Percentiles rank a stretch among this genome's conserved stretches.
Conservation (phyloP, 345 rosid genomes). For the Garcia nutans region DNA sequence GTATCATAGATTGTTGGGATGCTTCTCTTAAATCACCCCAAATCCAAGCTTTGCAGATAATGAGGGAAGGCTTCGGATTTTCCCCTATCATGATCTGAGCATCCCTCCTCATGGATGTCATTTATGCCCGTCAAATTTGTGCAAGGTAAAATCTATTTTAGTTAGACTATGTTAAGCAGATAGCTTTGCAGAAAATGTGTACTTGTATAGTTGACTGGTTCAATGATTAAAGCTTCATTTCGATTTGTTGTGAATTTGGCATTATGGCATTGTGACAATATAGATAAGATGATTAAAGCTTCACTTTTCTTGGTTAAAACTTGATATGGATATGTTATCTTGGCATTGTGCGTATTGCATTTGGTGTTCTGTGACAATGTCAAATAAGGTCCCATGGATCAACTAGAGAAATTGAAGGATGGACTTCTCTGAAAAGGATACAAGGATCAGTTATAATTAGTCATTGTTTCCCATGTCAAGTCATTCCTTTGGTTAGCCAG, state of each 20-base stretch:
- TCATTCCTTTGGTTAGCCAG: not conserved
- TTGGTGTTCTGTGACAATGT: not conserved
- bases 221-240: not conserved
- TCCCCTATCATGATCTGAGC: conserved; percentile 50
- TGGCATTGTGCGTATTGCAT: too few relatives aligned
- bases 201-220: not conserved
- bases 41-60: conserved; percentile 52
- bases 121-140: conserved; percentile 65
- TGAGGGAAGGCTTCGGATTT: conserved; percentile 55
- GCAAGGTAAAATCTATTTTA: conserved; percentile 52
- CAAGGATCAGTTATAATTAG: not conserved
- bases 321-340: not conserved
- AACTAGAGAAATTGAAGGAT: not conserved
- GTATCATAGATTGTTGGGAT: conserved; percentile 52
- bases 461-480: not conserved
- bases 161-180: not conserved
- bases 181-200: not conserved
- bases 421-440: not conserved
- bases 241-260: too few relatives aligned
- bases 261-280: too few relatives aligned
- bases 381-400: not conserved
- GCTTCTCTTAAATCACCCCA: conserved; percentile 64
- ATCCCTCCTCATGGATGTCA: conserved; percentile 55
- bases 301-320: not conserved
- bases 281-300: not conserved